Evolutionary conservation across 2,329 filamentous ascomycete genomes (phyloP), one percentile per base, ranked within the genome.

Genomic region (Sporothrix luriei): DNA sequence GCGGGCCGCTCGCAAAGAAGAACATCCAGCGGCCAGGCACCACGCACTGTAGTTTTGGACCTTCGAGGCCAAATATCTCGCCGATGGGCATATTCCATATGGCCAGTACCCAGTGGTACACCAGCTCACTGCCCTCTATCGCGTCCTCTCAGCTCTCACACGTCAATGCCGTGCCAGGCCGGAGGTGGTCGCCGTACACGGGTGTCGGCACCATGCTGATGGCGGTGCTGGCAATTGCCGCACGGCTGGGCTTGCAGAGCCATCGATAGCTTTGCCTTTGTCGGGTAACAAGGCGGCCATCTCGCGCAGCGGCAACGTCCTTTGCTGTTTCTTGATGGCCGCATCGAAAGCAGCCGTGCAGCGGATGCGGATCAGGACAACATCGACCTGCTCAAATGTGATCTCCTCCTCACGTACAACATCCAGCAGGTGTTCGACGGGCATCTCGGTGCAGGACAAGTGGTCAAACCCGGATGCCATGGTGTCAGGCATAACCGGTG

Each of bases 21-120:
- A 83, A 82, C 0, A 77, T 76, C 76, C 78, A 83, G 26, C 78
- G 70, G 4, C 74, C 70, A 10, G 74, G 71, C 64, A 77, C 76
- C 16, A 57, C 26, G 29, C 80, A 82, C 43, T 78, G 77, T 19
- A 71, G 66, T 0, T 76, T 75, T 54, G 84, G 69, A 3, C 69
- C 74, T 57, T 84, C 81, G 16, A 84, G 72, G 68, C 84, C 79
- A 70, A 84, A 84, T 59, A 84, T 73, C 74, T 84, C 83, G 0
- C 83, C 82, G 49, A 84, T 82, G 0, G 83, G 82, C 78, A 84
- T 78, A 0, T 84, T 84, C 83, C 84, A 86, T 0, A 82, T 82
- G 0, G 80, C 82, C 0, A 84, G 75, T 11, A 83, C 71, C 77
- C 79, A 83, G 72, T 82, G 75, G 72, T 81, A 80, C 64, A 74